Base-by-base conservation (phyloP, 331 rosid species). In the Erythrophleum ivorense region DNA sequence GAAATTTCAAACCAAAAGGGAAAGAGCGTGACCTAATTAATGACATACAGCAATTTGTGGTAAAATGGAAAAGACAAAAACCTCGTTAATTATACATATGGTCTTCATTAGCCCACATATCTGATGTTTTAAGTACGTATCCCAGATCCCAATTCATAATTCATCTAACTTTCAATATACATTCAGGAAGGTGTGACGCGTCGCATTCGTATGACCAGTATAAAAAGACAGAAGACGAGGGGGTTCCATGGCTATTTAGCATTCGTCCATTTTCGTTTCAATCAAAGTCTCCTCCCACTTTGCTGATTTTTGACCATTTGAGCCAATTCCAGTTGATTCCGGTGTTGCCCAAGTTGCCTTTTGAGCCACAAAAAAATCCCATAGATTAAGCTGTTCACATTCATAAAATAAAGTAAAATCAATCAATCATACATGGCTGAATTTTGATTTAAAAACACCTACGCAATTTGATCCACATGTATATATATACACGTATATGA, bases 361-460 rank as follows among this genome's bases (percentile, higher is more conserved):
- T 41, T 69, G 15, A 80, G 46, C 90, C 84, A 81, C 90, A 84
- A 52, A 81, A 68, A 70, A 45, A 70, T 8, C 38, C 55, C 55
- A 46, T 48, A 13, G 69, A 54, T 12, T 19, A 38, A 21, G 18
- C 66, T 9, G 75, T 7, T 48, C 3, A 12, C 13, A 46, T 48
- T 48, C 7, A 48, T 53, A 7, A 46, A 24, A 48, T 29, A 29
- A 49, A 40, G 40, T 53, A 63, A 77, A 68, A 68, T 66, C 89
- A 86, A 74, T 63, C 81, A 45, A 21, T 13, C 29, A 13, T 73
- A 64, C 53, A 67, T 66, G 60, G 78, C 45, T 29, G 38, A 80
- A 55, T 68, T 77, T 73, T 13, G 50, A 71, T 81, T 57, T 40
- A 3, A 10, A 46, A 81, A 79, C 66, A 78, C 29, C 59, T 21